A percentile compares a stretch with the other conserved stretches of the same genome.
phyloP scores from a whole-genome alignment of 2,329 filamentous ascomycete species.

The Cercospora sp. region DNA sequence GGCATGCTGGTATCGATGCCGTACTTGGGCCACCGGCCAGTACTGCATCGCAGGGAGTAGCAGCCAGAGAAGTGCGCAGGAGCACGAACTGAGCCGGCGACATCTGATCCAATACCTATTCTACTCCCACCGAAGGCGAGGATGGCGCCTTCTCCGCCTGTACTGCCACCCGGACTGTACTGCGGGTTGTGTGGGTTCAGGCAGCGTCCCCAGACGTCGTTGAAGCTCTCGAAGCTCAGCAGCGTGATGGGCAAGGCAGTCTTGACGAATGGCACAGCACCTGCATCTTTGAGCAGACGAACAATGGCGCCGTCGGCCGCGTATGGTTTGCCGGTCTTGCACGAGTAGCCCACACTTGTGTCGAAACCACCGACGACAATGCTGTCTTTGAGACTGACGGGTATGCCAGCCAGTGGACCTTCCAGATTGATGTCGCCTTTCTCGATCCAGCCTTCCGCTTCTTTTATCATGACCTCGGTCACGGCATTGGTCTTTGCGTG shows the following conservation, averaged over 20 bases:
- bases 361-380: slow-evolving; percentile 83
- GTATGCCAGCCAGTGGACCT: slow-evolving; percentile 83
- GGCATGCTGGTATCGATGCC: slow-evolving; percentile 86
- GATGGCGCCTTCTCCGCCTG: slow-evolving; percentile 79
- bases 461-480: slow-evolving; percentile 79
- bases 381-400: slow-evolving; percentile 76
- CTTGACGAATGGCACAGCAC: slow-evolving; percentile 89
- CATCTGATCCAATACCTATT: slow-evolving; percentile 88
- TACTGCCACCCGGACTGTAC: slow-evolving; percentile 87
- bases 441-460: slow-evolving; percentile 71
- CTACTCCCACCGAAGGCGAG: slow-evolving; percentile 78
- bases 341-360: slow-evolving; percentile 76
- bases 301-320: slow-evolving; percentile 70
- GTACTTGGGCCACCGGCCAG: slow-evolving; percentile 84
- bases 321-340: slow-evolving; percentile 67
- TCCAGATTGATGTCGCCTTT: slow-evolving; percentile 66
- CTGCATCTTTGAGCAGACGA: slow-evolving; percentile 77
- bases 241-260: slow-evolving; percentile 86
- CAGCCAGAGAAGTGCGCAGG: slow-evolving; percentile 90
- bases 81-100: slow-evolving; percentile 82
- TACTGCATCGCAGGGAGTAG: slow-evolving; percentile 83
- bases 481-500: slow-evolving; percentile 87
- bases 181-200: slow-evolving; percentile 80
- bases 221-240: slow-evolving; percentile 79
- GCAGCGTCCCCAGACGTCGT: slow-evolving; percentile 77